A percentile compares a stretch with the other conserved stretches of the same genome.
These are phyloP conservation scores for Xylaria polymorpha DNA, from an alignment of 2,329 filamentous ascomycete genomes.

Conservation along the genomic window DNA sequence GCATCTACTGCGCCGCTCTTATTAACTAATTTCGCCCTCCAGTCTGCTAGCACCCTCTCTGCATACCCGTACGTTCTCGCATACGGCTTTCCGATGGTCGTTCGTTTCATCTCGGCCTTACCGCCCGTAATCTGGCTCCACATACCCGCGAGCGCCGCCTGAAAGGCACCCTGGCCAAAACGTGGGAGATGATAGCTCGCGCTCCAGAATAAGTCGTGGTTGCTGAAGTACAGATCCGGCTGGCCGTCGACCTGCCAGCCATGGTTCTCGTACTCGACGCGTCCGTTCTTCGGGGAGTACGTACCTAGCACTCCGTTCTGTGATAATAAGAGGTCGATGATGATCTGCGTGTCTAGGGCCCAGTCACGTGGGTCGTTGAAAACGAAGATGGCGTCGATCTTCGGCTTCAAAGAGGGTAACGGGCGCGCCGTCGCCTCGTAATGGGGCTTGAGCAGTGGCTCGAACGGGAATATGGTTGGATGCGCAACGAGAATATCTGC, in stretches of 20 bases:
- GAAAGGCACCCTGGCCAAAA: slow-evolving; percentile 91
- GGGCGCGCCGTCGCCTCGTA: slow-evolving; percentile 69
- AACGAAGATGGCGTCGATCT: slow-evolving; percentile 90
- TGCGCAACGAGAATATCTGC: slow-evolving; percentile 83
- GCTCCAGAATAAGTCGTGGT: slow-evolving; percentile 91
- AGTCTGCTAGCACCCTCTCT: slow-evolving; percentile 74
- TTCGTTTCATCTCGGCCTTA: slow-evolving; percentile 66
- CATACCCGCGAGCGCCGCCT: slow-evolving; percentile 81
- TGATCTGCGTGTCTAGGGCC: slow-evolving; percentile 88
- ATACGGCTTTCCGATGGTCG: slow-evolving; percentile 85
- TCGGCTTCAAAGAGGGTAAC: slow-evolving; percentile 66
- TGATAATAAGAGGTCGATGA: slow-evolving; percentile 85
- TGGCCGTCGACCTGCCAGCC: slow-evolving; percentile 88
- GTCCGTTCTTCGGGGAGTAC: slow-evolving; percentile 76
- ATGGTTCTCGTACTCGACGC: slow-evolving; percentile 70
- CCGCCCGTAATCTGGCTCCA: slow-evolving; percentile 79
- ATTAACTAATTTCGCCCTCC: slow-evolving; percentile 64
- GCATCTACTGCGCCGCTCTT: slow-evolving; percentile 22
- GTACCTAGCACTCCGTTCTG: slow-evolving; percentile 84
- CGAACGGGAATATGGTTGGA: slow-evolving; percentile 86
- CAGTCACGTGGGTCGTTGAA: slow-evolving; percentile 98
- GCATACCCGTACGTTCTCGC: slow-evolving; percentile 84
- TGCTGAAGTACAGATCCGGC: slow-evolving; percentile 86
- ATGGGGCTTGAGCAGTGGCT: slow-evolving; percentile 70
- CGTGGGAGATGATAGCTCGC: slow-evolving; percentile 85